Conservation (phyloP, 129 eudicot genomes). For the Logfia minima region DNA sequence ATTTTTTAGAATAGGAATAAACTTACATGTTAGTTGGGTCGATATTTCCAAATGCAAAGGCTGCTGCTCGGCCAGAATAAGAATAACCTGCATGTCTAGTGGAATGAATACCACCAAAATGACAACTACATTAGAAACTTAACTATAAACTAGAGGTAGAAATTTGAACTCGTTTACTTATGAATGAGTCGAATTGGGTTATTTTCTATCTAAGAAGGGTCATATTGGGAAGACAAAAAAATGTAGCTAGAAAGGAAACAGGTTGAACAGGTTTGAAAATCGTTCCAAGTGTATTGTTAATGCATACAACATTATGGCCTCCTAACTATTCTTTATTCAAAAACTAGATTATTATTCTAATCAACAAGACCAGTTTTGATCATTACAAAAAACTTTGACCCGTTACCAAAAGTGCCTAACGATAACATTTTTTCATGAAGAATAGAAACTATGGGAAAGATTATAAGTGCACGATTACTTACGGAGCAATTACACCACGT, state of each 20-base stretch:
- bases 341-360: background rate
- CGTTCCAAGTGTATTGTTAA: background rate
- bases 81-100: conserved; percentile 99
- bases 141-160: background rate
- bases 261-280: background rate
- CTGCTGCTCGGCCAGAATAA: conserved; percentile 98
- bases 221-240: background rate
- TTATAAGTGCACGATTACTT: conserved; percentile 28
- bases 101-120: conserved; percentile 38
- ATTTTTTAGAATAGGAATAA: background rate
- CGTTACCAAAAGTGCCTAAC: background rate
- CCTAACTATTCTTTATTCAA: background rate
- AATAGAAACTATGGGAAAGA: background rate
- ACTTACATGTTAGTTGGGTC: conserved; percentile 86
- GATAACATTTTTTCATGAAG: background rate
- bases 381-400: background rate
- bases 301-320: too few species aligned
- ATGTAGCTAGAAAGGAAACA: background rate
- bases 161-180: background rate
- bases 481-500: conserved; percentile 99
- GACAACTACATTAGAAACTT: conserved; percentile 10
- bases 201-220: background rate
- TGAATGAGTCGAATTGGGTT: background rate
- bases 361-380: background rate
- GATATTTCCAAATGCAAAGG: conserved; percentile 91